These are phyloP conservation scores for Sclerospora graminicola DNA, from an alignment of 352 stramenopile genomes.

Conservation along the genomic window DNA sequence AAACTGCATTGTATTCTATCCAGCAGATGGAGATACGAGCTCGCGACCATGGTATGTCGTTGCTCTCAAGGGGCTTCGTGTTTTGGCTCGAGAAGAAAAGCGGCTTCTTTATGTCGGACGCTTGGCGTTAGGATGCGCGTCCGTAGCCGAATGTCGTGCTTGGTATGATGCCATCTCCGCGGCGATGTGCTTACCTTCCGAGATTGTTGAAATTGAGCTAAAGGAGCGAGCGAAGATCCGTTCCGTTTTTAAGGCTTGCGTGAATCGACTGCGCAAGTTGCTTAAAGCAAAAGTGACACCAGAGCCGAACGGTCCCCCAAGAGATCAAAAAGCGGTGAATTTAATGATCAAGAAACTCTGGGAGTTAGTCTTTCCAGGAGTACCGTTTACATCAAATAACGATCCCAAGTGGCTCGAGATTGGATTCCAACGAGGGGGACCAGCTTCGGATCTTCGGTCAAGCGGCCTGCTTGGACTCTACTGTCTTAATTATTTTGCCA, in stretches of 20 bases:
- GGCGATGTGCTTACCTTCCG: slow-evolving; percentile 42
- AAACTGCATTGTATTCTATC: slow-evolving; percentile 72
- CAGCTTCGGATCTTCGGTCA: slow-evolving; percentile 70
- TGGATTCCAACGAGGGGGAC: slow-evolving; percentile 72
- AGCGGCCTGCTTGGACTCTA: slow-evolving; percentile 80
- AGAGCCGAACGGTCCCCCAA: slow-evolving; percentile 51
- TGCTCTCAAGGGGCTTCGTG: slow-evolving; percentile 48
- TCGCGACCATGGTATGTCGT: slow-evolving; percentile 73
- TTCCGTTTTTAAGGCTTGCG: slow-evolving; percentile 47
- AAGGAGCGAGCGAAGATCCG: slow-evolving; percentile 66
- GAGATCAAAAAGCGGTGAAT: slow-evolving; percentile 64
- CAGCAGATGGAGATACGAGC: slow-evolving; percentile 48
- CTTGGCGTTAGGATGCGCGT: slow-evolving; percentile 44
- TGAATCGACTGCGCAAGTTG: slow-evolving; percentile 59
- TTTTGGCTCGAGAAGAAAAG: slow-evolving; percentile 60
- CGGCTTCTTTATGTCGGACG: slow-evolving; percentile 51
- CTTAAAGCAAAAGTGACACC: slow-evolving; percentile 73
- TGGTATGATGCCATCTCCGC: slow-evolving; percentile 70
- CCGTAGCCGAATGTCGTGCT: slow-evolving; percentile 35
- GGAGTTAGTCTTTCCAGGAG: slow-evolving; percentile 44
- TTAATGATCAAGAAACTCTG: slow-evolving; percentile 73
- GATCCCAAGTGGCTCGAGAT: slow-evolving; percentile 75
- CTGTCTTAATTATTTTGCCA: slow-evolving; percentile 78
- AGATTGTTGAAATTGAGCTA: slow-evolving; percentile 74
- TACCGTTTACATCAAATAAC: slow-evolving; percentile 58